phyloP scores from a whole-genome alignment of 306 rosid species.

The Macrotyloma uniflorum region DNA sequence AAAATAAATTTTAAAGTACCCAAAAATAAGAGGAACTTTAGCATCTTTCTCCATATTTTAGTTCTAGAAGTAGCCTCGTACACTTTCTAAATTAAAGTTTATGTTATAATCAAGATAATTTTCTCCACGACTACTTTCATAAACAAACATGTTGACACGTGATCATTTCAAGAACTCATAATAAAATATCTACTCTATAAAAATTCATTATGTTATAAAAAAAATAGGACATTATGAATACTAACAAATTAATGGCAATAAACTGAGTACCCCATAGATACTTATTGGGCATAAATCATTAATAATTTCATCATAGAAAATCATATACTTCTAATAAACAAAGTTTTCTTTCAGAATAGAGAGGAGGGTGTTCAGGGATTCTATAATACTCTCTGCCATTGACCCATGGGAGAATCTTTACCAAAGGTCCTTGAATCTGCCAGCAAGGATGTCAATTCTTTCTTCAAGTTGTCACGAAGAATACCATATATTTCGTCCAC shows the following conservation, averaged over 20 bases:
- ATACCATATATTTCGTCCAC: conserved; percentile 99
- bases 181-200: not conserved
- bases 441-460: conserved; percentile 80
- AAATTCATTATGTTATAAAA: conserved; percentile 6
- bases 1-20: too few species aligned
- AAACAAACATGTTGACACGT: conserved; percentile 24
- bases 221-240: not conserved
- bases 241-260: conserved; percentile 18
- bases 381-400: conserved; percentile 98
- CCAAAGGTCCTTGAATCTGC: conserved; percentile 93
- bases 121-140: conserved; percentile 17
- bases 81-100: conserved; percentile 16
- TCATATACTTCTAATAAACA: conserved; percentile 97
- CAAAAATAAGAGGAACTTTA: too few species aligned
- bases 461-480: conserved; percentile 95
- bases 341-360: conserved; percentile 90
- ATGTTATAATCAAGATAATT: conserved; percentile 14
- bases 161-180: not conserved
- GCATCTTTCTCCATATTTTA: too few species aligned
- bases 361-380: conserved; percentile 83
- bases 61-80: conserved; percentile 25
- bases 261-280: conserved; percentile 24
- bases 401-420: conserved; percentile 87
- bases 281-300: conserved; percentile 99
- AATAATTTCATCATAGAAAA: conserved; percentile 94